Base-by-base conservation (phyloP, 2,329 filamentous ascomycete species). In the Waltergamsia citrina region DNA sequence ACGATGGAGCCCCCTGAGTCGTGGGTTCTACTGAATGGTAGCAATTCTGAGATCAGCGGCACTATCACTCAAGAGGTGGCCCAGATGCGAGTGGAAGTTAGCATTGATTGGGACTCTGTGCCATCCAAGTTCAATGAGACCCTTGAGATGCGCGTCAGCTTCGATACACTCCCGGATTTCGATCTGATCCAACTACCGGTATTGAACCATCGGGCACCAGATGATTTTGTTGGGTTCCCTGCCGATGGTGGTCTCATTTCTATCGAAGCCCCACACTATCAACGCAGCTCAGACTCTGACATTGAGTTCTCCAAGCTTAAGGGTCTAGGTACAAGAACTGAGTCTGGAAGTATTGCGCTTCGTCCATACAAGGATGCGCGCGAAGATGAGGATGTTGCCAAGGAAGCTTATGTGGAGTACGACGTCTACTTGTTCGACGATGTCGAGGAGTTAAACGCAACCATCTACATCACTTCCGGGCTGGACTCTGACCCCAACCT, bases 401-500 rank as follows among this genome's bases (percentile, higher is more conserved):
- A 26, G 19, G 27, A 18, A 1, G 40, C 45, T 0, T 45, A 39
- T 39, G 45, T 36, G 3, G 44, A 47, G 18, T 54, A 52, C 35
- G 36, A 46, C 12, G 42, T 54, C 24, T 53, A 45, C 35, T 34
- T 54, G n/a, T 46, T 47, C 37, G 18, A 41, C 3, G 50, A 60
- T 4, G 51, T 63, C 29, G 63, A 32, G 43, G 7, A 45, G 59
- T 0, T 24, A 10, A 21, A 18, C 29, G 14, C 17, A 17, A 32
- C 59, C 17, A 56, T 65, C 4, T 58, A 56, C 7, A 47, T 53
- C 2, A 36, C 26, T 12, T 32, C 27, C 8, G 34, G 34, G 9
- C 54, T 70, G 6, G 70, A 72, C 42, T 60, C 63, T 10, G 59
- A 68, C 38, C 67, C 68, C 2, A 51, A 54, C 22, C 51, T 57